A percentile compares a stretch with the other conserved stretches of the same genome.
phyloP scores from a whole-genome alignment of 306 rosid species.

The Acacia confusa region DNA sequence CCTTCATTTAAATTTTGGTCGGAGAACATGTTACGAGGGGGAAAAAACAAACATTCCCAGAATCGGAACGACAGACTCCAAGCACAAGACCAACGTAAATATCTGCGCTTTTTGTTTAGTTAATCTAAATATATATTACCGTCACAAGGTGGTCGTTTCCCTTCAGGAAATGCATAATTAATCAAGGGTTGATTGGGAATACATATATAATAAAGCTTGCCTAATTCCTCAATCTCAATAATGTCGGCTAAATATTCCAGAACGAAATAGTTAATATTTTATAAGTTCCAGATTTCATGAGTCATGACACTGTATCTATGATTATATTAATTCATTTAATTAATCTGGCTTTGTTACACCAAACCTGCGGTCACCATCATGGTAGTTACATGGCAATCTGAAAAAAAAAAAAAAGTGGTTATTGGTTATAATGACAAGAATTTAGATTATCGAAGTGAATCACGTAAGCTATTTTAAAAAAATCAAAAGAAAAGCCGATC shows the following conservation, averaged over 20 bases:
- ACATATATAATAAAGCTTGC: not conserved
- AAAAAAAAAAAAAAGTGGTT: not conserved
- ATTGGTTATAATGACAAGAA: not conserved
- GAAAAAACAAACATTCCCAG: conserved; percentile 26
- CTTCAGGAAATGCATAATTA: not conserved
- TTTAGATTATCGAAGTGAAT: conserved; percentile 3
- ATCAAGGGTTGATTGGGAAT: not conserved
- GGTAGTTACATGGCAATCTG: conserved; percentile 22
- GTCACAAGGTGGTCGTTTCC: not conserved
- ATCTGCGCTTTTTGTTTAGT: not conserved
- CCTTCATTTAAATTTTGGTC: conserved; percentile 16
- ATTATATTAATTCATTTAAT: not conserved
- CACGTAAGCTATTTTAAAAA: not conserved
- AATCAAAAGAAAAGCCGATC: not conserved
- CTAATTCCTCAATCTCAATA: conserved; percentile 10
- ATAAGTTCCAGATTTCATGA: not conserved
- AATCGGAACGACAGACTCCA: conserved; percentile 34
- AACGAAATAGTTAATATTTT: not conserved
- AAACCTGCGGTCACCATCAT: conserved; percentile 25
- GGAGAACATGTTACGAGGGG: conserved; percentile 25
- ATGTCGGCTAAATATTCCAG: conserved; percentile 22
- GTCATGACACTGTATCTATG: not conserved
- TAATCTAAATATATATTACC: not conserved
- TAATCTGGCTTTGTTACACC: not conserved
- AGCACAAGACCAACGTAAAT: conserved; percentile 37